Percentiles rank a stretch among this genome's conserved stretches.
These are phyloP conservation scores for Solanum hybrid DNA, from an alignment of 305 asterid species.

Conservation along the genomic window DNA sequence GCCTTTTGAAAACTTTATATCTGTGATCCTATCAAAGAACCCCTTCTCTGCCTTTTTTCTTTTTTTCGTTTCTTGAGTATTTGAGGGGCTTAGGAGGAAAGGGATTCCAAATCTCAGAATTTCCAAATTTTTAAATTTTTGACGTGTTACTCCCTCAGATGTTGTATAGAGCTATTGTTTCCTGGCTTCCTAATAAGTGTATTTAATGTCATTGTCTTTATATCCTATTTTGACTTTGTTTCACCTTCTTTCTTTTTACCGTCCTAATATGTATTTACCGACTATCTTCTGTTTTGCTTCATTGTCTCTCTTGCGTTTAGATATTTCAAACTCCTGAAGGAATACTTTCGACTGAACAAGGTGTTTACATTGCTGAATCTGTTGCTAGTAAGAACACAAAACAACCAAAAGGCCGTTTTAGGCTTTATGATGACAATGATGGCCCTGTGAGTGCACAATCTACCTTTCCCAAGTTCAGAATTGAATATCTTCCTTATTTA, in stretches of 20 bases:
- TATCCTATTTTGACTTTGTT: neutral
- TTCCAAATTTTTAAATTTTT: neutral
- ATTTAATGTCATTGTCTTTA: neutral
- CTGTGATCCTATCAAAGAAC: neutral
- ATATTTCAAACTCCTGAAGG: conserved; percentile 88
- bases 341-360: conserved; percentile 86
- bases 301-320: conserved; percentile 28
- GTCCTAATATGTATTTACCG: neutral
- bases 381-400: conserved; percentile 63
- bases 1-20: neutral
- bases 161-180: neutral
- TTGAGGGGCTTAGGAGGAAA: neutral
- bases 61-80: neutral
- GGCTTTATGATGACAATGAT: conserved; percentile 52
- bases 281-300: neutral
- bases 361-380: conserved; percentile 85
- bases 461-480: neutral
- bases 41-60: neutral
- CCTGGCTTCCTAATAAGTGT: neutral
- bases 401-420: conserved; percentile 90
- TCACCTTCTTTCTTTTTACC: neutral
- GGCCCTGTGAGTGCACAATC: conserved; percentile 30
- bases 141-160: neutral
- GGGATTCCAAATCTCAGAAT: neutral
- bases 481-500: neutral